Conservation (phyloP, 2,329 filamentous ascomycete species). For the Xylaria sp. region DNA sequence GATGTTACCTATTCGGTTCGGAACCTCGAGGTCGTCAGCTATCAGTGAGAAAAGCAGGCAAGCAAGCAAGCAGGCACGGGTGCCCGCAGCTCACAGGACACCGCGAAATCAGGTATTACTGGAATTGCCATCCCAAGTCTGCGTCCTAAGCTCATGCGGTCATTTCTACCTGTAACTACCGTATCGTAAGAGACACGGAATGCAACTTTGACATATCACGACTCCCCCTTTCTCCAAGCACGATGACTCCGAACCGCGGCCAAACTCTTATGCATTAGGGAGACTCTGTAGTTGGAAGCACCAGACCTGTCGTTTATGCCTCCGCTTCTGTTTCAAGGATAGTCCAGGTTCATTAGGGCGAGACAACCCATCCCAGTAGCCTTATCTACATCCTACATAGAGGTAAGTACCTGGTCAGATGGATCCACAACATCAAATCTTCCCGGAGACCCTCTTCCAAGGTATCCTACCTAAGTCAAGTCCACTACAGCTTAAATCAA, state of each 20-base stretch:
- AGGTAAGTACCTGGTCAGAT: neutral
- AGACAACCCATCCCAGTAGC: neutral
- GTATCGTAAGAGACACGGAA: neutral
- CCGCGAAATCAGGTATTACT: neutral
- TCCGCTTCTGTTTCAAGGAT: neutral
- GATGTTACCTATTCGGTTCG: constrained; percentile 7
- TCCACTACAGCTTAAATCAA: no score
- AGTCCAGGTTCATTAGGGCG: no score
- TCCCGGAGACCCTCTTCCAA: no score
- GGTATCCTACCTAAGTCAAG: no score
- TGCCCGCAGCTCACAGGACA: neutral
- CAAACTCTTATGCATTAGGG: no score
- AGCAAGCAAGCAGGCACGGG: no score
- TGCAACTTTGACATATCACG: neutral
- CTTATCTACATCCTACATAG: neutral
- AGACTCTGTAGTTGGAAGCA: no score
- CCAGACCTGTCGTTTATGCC: neutral
- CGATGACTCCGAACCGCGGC: neutral
- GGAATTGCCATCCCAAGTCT: neutral
- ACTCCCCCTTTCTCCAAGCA: neutral
- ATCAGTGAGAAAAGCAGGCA: neutral
- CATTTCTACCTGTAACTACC: neutral
- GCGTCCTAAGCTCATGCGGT: no score
- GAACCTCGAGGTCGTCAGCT: constrained; percentile 11
- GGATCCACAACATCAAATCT: no score